Percentiles rank a stretch among this genome's conserved stretches.
Evolutionary conservation across 768 basidiomycete genomes (phyloP).

Genomic region (Suillus plorans): DNA sequence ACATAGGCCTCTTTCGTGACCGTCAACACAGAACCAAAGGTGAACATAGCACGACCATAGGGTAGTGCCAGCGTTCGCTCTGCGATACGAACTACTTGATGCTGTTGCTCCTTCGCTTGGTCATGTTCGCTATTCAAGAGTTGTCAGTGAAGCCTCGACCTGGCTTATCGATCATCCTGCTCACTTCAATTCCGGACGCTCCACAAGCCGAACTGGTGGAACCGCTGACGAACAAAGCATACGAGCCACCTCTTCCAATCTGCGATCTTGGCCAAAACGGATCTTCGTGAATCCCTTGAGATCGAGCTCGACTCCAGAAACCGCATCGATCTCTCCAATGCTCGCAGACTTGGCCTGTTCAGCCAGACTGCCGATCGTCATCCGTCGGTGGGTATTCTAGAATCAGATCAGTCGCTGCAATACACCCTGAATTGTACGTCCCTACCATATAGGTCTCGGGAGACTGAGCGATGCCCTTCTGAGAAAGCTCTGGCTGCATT

Average conservation of each 20-base stretch:
- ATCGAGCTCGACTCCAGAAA: conserved; percentile 72
- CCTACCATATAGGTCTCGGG: conserved; percentile 33
- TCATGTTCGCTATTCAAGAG: conserved; percentile 71
- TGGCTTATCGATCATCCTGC: conserved; percentile 22
- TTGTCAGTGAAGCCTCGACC: conserved; percentile 1
- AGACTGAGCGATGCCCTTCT: conserved; percentile 30
- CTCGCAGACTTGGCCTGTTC: conserved; percentile 50
- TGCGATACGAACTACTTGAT: conserved; percentile 74
- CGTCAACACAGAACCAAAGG: conserved; percentile 76
- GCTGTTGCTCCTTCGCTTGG: conserved; percentile 81
- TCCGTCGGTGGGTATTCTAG: conserved; percentile 52
- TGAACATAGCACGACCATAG: conserved; percentile 89
- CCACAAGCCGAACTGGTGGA: conserved; percentile 61
- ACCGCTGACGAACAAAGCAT: conserved; percentile 83
- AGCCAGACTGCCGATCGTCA: conserved; percentile 52
- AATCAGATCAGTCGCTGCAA: not conserved
- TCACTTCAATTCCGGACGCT: conserved; percentile 71
- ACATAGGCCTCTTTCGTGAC: conserved; percentile 77
- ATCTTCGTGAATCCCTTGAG: conserved; percentile 76
- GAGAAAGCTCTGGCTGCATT: conserved; percentile 29
- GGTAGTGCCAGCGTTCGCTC: conserved; percentile 89
- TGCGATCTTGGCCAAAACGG: conserved; percentile 86
- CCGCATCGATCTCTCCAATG: conserved; percentile 53
- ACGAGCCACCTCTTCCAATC: conserved; percentile 87
- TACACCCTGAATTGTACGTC: not conserved